Base-by-base conservation (phyloP, 2,329 filamentous ascomycete genomes). In the Pyricularia sp. region DNA sequence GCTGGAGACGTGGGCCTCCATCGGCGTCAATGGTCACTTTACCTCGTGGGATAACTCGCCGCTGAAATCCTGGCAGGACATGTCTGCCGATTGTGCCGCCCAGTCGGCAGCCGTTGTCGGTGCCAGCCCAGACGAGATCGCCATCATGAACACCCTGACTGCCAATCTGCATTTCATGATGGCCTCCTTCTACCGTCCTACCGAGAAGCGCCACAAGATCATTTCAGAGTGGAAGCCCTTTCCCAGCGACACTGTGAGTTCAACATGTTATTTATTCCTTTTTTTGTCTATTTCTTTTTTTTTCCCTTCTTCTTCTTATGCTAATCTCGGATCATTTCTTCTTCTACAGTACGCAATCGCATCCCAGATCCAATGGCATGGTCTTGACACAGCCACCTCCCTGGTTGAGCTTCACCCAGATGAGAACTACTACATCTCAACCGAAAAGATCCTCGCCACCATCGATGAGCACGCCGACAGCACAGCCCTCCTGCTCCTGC, bases 191-290 rank as follows among this genome's bases (percentile, higher is more conserved):
- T 97, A 94, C 80, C 83, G 81, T 68, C 92, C 92, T 0, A 90
- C 84, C 0, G 75, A 84, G 79, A 79, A 79, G 73, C 78, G 82
- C 58, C 90, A 90, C 80, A 95, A 94, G 81, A 90, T 97, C 71
- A 90, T 96, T 68, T 84, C 94, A n/a, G 93, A 97, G 78, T 92
- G 91, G 78, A 93, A 93, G 76, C 92, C 93, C 0, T 97, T 97
- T 73, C 94, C 93, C 0, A 94, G 91, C 77, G 93, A 97, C 75
- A 90, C 89, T 89, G 82, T 74, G 81, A 20, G 66, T 61, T 61
- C 10, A 7, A 23, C 1, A 6, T 67, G n/a, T 36, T 31, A 5
- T 28, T 64, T 30, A 17, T 26, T 66, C 17, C 20, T 66, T 42
- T 26, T 55, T 55, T 23, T 63, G 59, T 30, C 3, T 30, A 4